Evolutionary conservation across 2,329 filamentous ascomycete species (phyloP), one percentile per base, ranked within the genome.

Genomic region (Clonostachys chloroleuca): DNA sequence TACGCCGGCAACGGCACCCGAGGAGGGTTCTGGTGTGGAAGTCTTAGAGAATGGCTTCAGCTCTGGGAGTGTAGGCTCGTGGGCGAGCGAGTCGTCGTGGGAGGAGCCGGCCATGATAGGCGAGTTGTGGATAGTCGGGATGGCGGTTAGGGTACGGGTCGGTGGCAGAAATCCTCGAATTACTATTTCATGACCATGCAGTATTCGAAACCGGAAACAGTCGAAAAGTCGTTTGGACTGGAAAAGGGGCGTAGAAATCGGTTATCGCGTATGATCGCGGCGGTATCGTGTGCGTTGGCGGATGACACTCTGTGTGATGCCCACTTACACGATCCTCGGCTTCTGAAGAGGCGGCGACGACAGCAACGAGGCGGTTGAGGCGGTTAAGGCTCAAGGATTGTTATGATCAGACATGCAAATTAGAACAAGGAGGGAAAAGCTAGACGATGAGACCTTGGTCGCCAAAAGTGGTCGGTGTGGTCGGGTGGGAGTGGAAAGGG

Each of bases 1-100:
- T 53, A 74, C 65, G 57, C 77, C 74, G 47, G 73, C 64, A 14
- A 65, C 46, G 17, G 55, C 48, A 34, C 44, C 17, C 9, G 35
- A 49, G 33, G 42, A 40, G 18, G 41, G 34, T 17, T 8, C 33
- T 34, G 24, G n/a, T 16, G n/a, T 41, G 16, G 37, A 34, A 35
- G 17, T 45, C 9, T 42, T 46, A 3, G 45, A 34, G 33, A 14
- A 17, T 42, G 40, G 41, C 36, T 40, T 42, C 9, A 49, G 49
- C 12, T 47, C 43, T 20, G 66, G 67, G 35, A 68, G 59, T 39
- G 59, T 56, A 30, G 66, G 66, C 51, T 69, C 65, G 37, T 41
- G 37, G 35, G 47, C 14, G 13, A 33, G 12, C 24, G 37, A 44
- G 41, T 37, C 30, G n/a, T 20, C 20, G 14, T 20, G 46, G 20